Evolutionary conservation across 495 filamentous ascomycete species (phyloP).

Genomic region (Xylaria grammica): DNA sequence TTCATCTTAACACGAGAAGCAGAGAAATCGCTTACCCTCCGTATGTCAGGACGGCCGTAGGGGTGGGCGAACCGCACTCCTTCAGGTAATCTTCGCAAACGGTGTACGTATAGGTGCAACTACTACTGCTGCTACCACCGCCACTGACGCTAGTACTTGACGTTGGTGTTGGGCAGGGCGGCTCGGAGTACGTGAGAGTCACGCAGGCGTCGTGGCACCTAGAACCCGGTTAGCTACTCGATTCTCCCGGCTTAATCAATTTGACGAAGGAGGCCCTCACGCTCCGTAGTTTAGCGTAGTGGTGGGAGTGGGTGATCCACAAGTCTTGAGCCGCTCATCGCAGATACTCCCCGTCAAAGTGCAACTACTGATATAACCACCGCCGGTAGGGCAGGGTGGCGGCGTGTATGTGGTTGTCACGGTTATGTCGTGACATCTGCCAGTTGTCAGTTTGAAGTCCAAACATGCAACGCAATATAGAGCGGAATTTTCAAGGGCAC

Average conservation of each 20-base stretch:
- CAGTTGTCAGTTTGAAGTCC: not conserved
- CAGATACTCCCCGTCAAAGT: conserved; percentile 33
- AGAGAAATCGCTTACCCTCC: conserved; percentile 19
- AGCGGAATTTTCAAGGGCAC: not conserved
- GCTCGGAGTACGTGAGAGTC: conserved; percentile 20
- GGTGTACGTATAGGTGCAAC: conserved; percentile 15
- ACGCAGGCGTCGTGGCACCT: conserved; percentile 24
- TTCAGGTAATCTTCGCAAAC: conserved; percentile 18
- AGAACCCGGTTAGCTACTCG: not conserved
- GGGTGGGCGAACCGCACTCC: conserved; percentile 17
- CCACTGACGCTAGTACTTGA: not conserved
- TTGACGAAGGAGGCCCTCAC: conserved; percentile 21
- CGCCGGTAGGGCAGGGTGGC: conserved; percentile 22
- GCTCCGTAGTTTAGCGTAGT: conserved; percentile 35
- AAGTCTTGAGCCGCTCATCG: conserved; percentile 29
- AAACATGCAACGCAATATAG: not conserved
- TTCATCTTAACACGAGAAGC: not conserved
- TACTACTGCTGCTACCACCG: not conserved
- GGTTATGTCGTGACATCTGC: conserved; percentile 21
- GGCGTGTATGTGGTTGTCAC: conserved; percentile 10
- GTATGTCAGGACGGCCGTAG: conserved; percentile 14
- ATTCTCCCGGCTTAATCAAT: not conserved
- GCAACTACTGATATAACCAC: conserved; percentile 10
- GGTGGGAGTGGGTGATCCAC: conserved; percentile 32
- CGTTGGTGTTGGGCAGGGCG: conserved; percentile 16